A percentile compares a stretch with the other conserved stretches of the same genome.
Conservation (phyloP, 192 early-diverging fungal species). For the Chytriomyces sp. region DNA sequence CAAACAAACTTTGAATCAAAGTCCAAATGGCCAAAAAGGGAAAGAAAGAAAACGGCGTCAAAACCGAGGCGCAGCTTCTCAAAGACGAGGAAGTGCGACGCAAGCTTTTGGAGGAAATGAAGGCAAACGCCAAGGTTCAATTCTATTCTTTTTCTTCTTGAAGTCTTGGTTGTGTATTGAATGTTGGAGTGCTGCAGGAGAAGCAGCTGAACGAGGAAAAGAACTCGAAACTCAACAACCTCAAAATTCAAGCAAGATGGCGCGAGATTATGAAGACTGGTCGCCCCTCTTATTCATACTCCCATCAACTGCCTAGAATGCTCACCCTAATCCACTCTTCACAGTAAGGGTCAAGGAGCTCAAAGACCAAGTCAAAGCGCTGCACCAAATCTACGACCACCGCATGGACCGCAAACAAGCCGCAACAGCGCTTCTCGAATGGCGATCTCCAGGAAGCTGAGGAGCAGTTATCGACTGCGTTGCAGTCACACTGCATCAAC, state of each 20-base stretch:
- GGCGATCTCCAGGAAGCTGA: slow-evolving; percentile 57
- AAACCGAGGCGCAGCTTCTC: slow-evolving; percentile 51
- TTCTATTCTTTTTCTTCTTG: neutral
- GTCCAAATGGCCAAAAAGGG: slow-evolving; percentile 47
- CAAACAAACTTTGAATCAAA: no score
- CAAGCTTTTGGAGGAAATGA: slow-evolving; percentile 51
- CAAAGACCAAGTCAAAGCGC: slow-evolving; percentile 43
- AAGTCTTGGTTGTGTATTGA: neutral
- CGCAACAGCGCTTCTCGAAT: slow-evolving; percentile 43
- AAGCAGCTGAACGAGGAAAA: slow-evolving; percentile 57
- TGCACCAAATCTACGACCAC: slow-evolving; percentile 56
- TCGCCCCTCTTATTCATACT: no score
- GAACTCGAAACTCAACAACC: slow-evolving; percentile 55
- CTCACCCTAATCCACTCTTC: no score
- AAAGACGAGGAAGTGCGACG: slow-evolving; percentile 59
- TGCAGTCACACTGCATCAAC: slow-evolving; percentile 62
- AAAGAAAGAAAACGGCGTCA: slow-evolving; percentile 58
- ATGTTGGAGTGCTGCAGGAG: slow-evolving; percentile 34
- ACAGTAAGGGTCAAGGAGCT: slow-evolving; percentile 57
- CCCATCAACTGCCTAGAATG: no score
- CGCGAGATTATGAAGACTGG: slow-evolving; percentile 64
- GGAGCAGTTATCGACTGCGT: slow-evolving; percentile 58
- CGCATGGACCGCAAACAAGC: slow-evolving; percentile 57
- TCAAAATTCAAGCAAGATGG: slow-evolving; percentile 68
- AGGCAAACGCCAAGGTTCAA: slow-evolving; percentile 57